Evolutionary conservation across 768 basidiomycete species (phyloP).

Genomic region (Stropharia rugosoannulata): DNA sequence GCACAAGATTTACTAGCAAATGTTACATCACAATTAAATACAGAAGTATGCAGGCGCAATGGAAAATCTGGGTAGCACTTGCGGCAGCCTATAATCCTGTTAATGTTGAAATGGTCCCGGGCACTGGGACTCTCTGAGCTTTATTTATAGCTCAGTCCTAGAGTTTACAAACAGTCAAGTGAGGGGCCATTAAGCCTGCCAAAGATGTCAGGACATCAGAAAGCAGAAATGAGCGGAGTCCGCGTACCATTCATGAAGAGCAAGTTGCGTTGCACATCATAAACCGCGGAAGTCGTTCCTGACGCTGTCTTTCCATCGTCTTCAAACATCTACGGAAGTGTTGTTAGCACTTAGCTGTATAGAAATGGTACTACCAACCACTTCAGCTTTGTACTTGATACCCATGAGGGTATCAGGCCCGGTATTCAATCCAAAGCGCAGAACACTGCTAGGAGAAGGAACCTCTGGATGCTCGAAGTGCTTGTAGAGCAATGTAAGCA

Average conservation of each 20-base stretch:
- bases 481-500: constrained; percentile 28
- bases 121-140: not conserved
- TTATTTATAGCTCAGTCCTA: not conserved
- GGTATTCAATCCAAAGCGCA: constrained; percentile 47
- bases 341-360: no score
- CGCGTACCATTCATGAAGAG: constrained; percentile 52
- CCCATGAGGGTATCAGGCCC: constrained; percentile 39
- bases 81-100: no score
- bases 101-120: no score
- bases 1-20: no score
- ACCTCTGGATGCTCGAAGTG: constrained; percentile 40
- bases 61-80: no score
- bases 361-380: constrained; percentile 33
- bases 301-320: constrained; percentile 54
- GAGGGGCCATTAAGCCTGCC: constrained; percentile 11
- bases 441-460: constrained; percentile 41
- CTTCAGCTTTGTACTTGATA: constrained; percentile 46
- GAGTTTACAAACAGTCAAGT: constrained; percentile 17
- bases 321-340: constrained; percentile 38
- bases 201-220: not conserved
- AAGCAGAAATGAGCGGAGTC: not conserved
- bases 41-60: no score
- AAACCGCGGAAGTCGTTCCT: constrained; percentile 50
- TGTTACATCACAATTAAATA: no score
- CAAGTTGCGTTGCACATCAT: constrained; percentile 41